Evolutionary conservation across 305 asterid species (phyloP).

Genomic region (Coffea humblotiana): DNA sequence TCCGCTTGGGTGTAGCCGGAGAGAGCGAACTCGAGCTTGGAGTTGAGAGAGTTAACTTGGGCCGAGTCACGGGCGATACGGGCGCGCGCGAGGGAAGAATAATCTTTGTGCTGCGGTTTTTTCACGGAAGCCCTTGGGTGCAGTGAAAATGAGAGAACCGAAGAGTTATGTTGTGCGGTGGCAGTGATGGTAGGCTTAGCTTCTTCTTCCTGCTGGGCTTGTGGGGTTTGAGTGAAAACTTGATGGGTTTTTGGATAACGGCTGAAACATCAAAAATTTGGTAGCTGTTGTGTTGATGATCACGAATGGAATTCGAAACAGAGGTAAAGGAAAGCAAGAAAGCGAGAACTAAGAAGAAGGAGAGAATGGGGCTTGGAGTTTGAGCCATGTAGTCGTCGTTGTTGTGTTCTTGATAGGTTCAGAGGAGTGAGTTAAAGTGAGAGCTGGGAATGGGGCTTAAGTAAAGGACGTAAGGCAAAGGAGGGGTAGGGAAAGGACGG

Average conservation of each 20-base stretch:
- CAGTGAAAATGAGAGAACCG: slow-evolving; percentile 38
- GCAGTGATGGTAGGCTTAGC: neutral
- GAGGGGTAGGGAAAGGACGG: neutral
- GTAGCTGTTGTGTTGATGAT: slow-evolving; percentile 7
- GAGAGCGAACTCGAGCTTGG: slow-evolving; percentile 28
- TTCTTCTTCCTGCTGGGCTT: neutral
- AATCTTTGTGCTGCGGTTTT: slow-evolving; percentile 16
- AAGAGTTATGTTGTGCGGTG: neutral
- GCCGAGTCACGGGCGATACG: slow-evolving; percentile 54
- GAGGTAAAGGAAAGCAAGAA: neutral
- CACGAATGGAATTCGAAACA: neutral
- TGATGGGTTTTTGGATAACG: slow-evolving; percentile 34
- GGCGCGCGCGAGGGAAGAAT: slow-evolving; percentile 49
- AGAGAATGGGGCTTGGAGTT: neutral
- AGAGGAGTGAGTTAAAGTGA: neutral
- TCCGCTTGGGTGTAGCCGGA: slow-evolving; percentile 20
- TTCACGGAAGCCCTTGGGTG: slow-evolving; percentile 47
- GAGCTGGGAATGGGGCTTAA: neutral
- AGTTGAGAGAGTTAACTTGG: slow-evolving; percentile 41
- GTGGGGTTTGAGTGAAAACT: slow-evolving; percentile 22
- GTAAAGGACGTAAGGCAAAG: neutral
- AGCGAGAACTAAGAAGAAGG: slow-evolving; percentile 1
- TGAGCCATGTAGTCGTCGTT: slow-evolving; percentile 1
- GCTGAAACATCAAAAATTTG: slow-evolving; percentile 38
- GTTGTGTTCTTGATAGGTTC: neutral